Conservation (phyloP, 768 basidiomycete genomes). For the Xerocomus potaroensis region DNA sequence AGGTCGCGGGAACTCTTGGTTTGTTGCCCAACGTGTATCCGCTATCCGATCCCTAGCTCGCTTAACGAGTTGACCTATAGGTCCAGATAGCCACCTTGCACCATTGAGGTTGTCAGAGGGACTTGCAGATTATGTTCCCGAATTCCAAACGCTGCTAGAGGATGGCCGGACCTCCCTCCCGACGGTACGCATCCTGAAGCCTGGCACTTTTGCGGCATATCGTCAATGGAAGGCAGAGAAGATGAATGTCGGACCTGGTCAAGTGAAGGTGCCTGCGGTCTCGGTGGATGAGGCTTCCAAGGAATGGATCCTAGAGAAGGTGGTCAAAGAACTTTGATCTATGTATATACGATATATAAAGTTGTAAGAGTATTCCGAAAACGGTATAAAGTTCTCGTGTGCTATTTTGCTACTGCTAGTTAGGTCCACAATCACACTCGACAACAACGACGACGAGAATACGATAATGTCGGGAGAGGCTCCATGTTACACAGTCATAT, state of each 20-base stretch:
- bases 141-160: too few species aligned
- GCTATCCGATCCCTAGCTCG: too few species aligned
- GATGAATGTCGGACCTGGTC: background rate
- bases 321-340: background rate
- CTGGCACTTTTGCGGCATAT: background rate
- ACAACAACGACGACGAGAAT: constrained; percentile 7
- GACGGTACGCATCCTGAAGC: too few species aligned
- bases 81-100: background rate
- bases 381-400: constrained; percentile 6
- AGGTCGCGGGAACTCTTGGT: background rate
- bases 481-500: constrained; percentile 75
- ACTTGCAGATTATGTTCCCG: too few species aligned
- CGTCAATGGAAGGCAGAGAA: background rate
- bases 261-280: background rate
- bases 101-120: too few species aligned
- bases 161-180: too few species aligned
- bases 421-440: constrained; percentile 4
- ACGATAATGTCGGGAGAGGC: constrained; percentile 44
- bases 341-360: too few species aligned
- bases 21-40: background rate
- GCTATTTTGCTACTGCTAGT: background rate
- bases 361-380: background rate
- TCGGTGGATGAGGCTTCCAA: background rate
- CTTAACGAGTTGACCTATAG: background rate
- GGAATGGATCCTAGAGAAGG: background rate